These are phyloP conservation scores for Clonostachys solani DNA, from an alignment of 2,329 filamentous ascomycete genomes.

Conservation along the genomic window DNA sequence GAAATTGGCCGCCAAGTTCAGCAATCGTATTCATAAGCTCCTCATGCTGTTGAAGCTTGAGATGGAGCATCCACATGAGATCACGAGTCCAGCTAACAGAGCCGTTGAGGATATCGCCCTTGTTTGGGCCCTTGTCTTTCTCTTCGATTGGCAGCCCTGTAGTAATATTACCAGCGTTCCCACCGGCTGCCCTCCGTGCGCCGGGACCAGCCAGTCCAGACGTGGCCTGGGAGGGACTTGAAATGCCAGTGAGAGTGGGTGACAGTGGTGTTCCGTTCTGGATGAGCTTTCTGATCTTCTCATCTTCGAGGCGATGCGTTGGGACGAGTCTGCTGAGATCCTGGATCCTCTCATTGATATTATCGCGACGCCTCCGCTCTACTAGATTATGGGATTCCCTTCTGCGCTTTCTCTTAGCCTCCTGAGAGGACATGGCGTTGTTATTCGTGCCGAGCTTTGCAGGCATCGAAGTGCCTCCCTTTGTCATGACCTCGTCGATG, in stretches of 20 bases:
- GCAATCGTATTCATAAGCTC: conserved; percentile 74
- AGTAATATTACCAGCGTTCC: conserved; percentile 75
- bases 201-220: conserved; percentile 83
- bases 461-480: conserved; percentile 84
- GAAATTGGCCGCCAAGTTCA: conserved; percentile 69
- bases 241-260: conserved; percentile 70
- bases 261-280: conserved; percentile 89
- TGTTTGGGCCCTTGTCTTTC: conserved; percentile 98
- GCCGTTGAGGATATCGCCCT: conserved; percentile 96
- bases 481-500: conserved; percentile 85
- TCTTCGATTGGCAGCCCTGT: conserved; percentile 91
- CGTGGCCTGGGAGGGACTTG: conserved; percentile 70
- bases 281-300: conserved; percentile 93
- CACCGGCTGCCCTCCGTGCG: conserved; percentile 72
- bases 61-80: conserved; percentile 92
- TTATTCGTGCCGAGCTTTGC: conserved; percentile 64
- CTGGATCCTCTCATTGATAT: conserved; percentile 98
- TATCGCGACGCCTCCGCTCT: conserved; percentile 89
- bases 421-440: conserved; percentile 68
- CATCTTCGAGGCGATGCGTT: conserved; percentile 87
- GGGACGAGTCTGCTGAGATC: conserved; percentile 93
- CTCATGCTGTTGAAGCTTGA: conserved; percentile 86
- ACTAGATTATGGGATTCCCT: conserved; percentile 96
- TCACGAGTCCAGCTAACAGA: conserved; percentile 96
- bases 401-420: conserved; percentile 87